Evolutionary conservation across 139 green algal species (phyloP).

Genomic region (Picochlorum sp.): DNA sequence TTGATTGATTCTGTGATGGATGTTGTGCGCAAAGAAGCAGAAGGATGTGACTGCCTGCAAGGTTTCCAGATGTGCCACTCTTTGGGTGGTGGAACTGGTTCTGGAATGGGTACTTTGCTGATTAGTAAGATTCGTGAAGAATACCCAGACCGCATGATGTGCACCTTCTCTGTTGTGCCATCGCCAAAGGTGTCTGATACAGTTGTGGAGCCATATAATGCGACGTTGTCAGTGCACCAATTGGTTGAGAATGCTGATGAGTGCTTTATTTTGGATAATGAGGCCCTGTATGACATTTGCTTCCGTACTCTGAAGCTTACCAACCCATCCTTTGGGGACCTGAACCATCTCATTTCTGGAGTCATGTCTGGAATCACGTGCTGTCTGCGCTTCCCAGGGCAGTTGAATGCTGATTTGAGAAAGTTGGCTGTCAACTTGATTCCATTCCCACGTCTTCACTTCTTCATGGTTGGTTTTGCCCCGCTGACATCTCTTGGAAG

Average conservation of each 20-base stretch:
- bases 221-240: conserved; percentile 78
- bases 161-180: conserved; percentile 95
- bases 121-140: conserved; percentile 98
- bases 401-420: conserved; percentile 86
- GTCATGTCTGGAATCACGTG: conserved; percentile 89
- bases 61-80: conserved; percentile 94
- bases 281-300: conserved; percentile 98
- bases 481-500: conserved; percentile 84
- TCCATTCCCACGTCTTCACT: conserved; percentile 93
- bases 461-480: conserved; percentile 92
- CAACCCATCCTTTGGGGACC: conserved; percentile 84
- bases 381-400: conserved; percentile 92
- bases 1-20: conserved; percentile 96
- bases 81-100: conserved; percentile 87
- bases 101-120: conserved; percentile 95
- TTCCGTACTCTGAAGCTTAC: conserved; percentile 96
- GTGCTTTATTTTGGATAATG: conserved; percentile 94
- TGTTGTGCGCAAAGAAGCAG: conserved; percentile 96
- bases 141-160: conserved; percentile 97
- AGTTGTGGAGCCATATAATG: conserved; percentile 84
- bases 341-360: conserved; percentile 92
- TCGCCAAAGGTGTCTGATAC: conserved; percentile 92
- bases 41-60: conserved; percentile 95
- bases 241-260: conserved; percentile 94
- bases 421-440: conserved; percentile 94